phyloP scores from a whole-genome alignment of 441 rosid species.

The Pelargonium cotyledonis region DNA sequence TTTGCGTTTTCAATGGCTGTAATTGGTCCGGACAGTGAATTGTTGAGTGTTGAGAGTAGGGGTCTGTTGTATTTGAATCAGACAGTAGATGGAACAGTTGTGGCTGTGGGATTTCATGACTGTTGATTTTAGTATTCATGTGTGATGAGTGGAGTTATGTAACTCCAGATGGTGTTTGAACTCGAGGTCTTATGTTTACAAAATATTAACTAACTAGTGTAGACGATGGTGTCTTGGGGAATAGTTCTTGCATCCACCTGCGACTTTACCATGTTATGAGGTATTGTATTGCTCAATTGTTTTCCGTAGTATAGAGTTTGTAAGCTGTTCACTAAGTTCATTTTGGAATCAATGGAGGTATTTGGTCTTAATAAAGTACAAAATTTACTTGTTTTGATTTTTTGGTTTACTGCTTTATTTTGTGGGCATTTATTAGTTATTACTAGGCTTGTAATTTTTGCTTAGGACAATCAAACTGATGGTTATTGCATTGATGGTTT shows the following conservation, averaged over 20 bases:
- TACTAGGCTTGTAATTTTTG: not conserved
- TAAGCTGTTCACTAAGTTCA: not conserved
- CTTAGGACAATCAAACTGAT: not conserved
- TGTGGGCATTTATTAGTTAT: not conserved
- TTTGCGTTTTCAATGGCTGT: conserved; percentile 12
- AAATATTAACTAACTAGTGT: too few species aligned
- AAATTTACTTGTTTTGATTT: not conserved
- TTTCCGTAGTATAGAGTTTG: not conserved
- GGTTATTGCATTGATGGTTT: not conserved
- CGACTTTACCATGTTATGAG: not conserved
- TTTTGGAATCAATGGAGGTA: not conserved
- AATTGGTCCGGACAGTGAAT: conserved; percentile 10
- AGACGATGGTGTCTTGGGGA: not conserved
- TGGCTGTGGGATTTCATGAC: conserved; percentile 10
- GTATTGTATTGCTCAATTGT: not conserved
- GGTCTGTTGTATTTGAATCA: conserved; percentile 8
- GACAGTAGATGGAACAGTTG: conserved; percentile 10
- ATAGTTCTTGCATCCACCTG: not conserved
- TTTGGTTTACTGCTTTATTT: not conserved
- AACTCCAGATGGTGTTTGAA: not conserved
- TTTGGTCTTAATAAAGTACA: not conserved
- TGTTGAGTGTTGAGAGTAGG: not conserved
- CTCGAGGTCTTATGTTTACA: not conserved
- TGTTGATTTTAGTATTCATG: not conserved
- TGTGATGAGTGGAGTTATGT: not conserved